phyloP scores from a whole-genome alignment of 2,329 filamentous ascomycete genomes.

The Arthrinium puccinioides region DNA sequence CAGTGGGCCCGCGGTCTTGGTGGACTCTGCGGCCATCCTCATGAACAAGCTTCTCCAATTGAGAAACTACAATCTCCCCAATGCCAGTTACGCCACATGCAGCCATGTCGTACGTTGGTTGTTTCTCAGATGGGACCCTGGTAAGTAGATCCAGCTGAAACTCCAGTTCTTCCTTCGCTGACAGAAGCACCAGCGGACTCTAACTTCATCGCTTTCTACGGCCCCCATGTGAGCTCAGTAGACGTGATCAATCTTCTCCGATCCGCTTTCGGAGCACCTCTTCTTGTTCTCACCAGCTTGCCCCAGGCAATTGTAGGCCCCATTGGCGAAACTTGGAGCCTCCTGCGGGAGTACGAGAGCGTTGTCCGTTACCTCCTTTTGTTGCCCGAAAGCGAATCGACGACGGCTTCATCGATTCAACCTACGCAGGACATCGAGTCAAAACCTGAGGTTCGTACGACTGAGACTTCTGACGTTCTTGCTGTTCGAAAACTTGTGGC shows the following conservation, averaged over 20 bases:
- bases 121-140: constrained; percentile 73
- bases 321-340: constrained; percentile 40
- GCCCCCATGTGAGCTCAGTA: constrained; percentile 54
- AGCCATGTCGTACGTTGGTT: constrained; percentile 76
- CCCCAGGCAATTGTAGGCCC: constrained; percentile 36
- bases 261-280: constrained; percentile 53
- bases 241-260: constrained; percentile 65
- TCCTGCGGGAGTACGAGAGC: constrained; percentile 32
- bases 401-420: constrained; percentile 1
- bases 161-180: no score
- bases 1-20: constrained; percentile 69
- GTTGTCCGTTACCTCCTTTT: constrained; percentile 50
- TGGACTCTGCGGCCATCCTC: constrained; percentile 71
- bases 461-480: constrained; percentile 29
- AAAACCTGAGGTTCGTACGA: constrained; percentile 12
- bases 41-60: constrained; percentile 63
- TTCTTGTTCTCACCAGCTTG: constrained; percentile 21
- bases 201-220: constrained; percentile 57
- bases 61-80: constrained; percentile 61
- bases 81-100: constrained; percentile 57
- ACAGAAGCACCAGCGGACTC: constrained; percentile 58
- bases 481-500: constrained; percentile 43
- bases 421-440: background rate
- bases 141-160: no score
- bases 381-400: constrained; percentile 28